Conservation (phyloP, 2,329 filamentous ascomycete genomes). For the Lecanosticta acicola region DNA sequence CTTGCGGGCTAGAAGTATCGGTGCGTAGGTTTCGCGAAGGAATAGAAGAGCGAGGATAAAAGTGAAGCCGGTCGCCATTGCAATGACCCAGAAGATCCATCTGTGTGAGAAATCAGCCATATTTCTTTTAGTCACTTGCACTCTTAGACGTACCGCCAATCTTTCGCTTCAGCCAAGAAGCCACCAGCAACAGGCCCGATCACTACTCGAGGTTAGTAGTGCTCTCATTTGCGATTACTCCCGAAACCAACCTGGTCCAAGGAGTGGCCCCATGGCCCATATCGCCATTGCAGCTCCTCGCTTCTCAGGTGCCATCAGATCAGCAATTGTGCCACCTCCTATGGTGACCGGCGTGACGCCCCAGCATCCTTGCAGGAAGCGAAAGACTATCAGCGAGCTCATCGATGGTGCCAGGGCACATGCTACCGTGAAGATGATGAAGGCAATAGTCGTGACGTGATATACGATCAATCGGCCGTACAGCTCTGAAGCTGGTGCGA, state of each 20-base stretch:
- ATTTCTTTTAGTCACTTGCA: neutral
- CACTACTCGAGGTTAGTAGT: constrained; percentile 15
- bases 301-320: constrained; percentile 26
- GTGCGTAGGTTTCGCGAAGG: constrained; percentile 45
- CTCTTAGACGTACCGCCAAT: constrained; percentile 57
- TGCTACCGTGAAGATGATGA: constrained; percentile 29
- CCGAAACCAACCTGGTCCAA: constrained; percentile 9
- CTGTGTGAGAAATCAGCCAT: neutral
- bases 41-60: constrained; percentile 36
- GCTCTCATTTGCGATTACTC: neutral
- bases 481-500: constrained; percentile 38
- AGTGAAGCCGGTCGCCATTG: constrained; percentile 24
- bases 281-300: constrained; percentile 29
- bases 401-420: constrained; percentile 29
- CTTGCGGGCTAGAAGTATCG: constrained; percentile 43
- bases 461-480: constrained; percentile 31
- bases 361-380: constrained; percentile 30
- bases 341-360: constrained; percentile 31
- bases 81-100: constrained; percentile 65
- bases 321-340: constrained; percentile 26
- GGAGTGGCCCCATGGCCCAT: constrained; percentile 28
- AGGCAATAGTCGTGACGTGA: constrained; percentile 29
- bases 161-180: constrained; percentile 55
- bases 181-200: constrained; percentile 57
- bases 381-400: constrained; percentile 27